phyloP scores from a whole-genome alignment of 2,329 filamentous ascomycete genomes.

The Diaporthe caulivora region DNA sequence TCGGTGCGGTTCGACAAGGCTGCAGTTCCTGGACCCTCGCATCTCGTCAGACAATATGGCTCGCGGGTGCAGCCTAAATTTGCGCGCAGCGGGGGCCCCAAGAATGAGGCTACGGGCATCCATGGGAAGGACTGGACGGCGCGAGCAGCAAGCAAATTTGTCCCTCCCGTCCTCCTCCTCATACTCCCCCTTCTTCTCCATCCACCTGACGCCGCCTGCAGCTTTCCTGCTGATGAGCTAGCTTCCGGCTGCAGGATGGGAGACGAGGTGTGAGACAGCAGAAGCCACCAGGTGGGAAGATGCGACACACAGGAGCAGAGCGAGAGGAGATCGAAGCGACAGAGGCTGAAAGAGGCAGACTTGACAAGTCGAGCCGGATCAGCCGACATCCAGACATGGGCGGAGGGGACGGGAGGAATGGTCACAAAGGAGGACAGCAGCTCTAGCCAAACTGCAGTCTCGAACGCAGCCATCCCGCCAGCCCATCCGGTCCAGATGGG shows the following conservation, averaged over 20 bases:
- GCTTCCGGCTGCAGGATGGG: conserved; percentile 18
- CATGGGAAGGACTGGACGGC: neutral
- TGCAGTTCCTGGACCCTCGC: conserved; percentile 34
- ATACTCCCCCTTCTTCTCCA: too few species aligned
- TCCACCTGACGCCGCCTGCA: neutral
- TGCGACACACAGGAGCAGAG: conserved; percentile 15
- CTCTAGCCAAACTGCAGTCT: conserved; percentile 32
- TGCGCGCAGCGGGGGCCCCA: conserved; percentile 17
- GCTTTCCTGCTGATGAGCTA: conserved; percentile 3
- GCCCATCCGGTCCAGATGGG: neutral
- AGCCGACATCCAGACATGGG: neutral
- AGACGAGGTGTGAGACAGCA: conserved; percentile 21
- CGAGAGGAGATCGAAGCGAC: neutral
- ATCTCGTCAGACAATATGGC: conserved; percentile 31
- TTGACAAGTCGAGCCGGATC: conserved; percentile 15
- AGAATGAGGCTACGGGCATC: conserved; percentile 9
- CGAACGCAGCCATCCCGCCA: conserved; percentile 24
- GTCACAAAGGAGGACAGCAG: neutral
- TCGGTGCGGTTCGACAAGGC: conserved; percentile 33
- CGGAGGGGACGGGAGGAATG: neutral
- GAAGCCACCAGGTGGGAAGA: conserved; percentile 19
- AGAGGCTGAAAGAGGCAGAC: conserved; percentile 1
- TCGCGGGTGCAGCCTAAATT: conserved; percentile 26
- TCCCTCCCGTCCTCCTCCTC: too few species aligned
- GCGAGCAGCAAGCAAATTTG: neutral